Conservation (phyloP, 176 grass and related monocot genomes). For the Microstegium vimineum region DNA sequence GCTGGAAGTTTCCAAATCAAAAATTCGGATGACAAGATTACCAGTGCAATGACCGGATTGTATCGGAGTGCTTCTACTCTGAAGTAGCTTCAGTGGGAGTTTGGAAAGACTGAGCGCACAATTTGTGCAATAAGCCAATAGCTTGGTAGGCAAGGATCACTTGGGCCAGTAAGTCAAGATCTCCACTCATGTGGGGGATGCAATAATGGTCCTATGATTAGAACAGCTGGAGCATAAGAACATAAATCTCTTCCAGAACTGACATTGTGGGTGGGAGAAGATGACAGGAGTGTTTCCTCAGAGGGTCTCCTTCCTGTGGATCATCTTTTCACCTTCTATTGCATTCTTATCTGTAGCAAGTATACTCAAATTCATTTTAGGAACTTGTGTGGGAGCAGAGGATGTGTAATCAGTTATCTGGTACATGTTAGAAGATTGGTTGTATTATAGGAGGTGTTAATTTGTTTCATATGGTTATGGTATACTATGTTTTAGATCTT, state of each 20-base stretch:
- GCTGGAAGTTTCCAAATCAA: slow-evolving; percentile 61
- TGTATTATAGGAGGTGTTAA: slow-evolving; percentile 31
- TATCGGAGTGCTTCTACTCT: slow-evolving; percentile 70
- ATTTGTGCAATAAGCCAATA: slow-evolving; percentile 35
- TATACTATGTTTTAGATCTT: slow-evolving; percentile 13
- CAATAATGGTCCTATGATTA: slow-evolving; percentile 29
- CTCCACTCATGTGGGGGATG: background rate
- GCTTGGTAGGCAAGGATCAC: background rate
- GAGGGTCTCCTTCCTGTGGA: background rate
- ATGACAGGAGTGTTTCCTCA: slow-evolving; percentile 15
- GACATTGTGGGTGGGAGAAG: slow-evolving; percentile 29
- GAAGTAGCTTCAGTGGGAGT: slow-evolving; percentile 39
- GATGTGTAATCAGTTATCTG: slow-evolving; percentile 33
- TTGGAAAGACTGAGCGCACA: slow-evolving; percentile 14
- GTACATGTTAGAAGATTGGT: slow-evolving; percentile 44
- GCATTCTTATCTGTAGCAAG: slow-evolving; percentile 30
- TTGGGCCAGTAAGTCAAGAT: slow-evolving; percentile 16
- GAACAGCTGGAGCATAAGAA: slow-evolving; percentile 27
- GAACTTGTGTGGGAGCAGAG: slow-evolving; percentile 20
- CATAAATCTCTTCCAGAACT: slow-evolving; percentile 30
- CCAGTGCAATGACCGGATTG: slow-evolving; percentile 46
- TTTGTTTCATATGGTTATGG: slow-evolving; percentile 31
- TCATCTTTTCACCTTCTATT: slow-evolving; percentile 16
- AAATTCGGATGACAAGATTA: slow-evolving; percentile 64
- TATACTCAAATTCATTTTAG: slow-evolving; percentile 43